Evolutionary conservation across 371 early-diverging fungal species (phyloP).

Genomic region (Mortierella sp.): DNA sequence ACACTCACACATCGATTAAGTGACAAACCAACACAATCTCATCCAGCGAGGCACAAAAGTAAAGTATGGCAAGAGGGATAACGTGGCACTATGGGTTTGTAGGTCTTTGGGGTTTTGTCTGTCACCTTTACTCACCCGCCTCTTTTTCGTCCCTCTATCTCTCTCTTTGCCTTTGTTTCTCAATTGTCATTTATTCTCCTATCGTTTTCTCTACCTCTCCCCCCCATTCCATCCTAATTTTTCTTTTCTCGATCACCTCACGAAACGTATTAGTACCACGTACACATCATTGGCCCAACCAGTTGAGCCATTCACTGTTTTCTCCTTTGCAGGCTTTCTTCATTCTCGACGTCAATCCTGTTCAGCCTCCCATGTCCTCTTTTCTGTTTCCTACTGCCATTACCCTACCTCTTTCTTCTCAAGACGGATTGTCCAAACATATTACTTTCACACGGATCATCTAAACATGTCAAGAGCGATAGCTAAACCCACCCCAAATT

Average conservation of each 20-base stretch:
- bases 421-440: not conserved
- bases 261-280: no score
- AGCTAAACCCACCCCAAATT: not conserved
- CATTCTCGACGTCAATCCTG: no score
- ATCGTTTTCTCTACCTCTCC: not conserved
- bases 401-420: no score
- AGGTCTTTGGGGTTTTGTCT: no score
- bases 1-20: not conserved
- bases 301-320: no score
- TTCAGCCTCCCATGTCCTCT: no score
- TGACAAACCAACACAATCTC: not conserved
- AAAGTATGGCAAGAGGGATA: not conserved
- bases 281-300: no score
- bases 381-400: no score
- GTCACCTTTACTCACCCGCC: no score
- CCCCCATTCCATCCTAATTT: not conserved
- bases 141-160: not conserved
- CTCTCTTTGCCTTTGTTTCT: not conserved
- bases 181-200: not conserved
- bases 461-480: conserved; percentile 1
- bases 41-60: not conserved
- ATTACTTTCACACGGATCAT: not conserved
- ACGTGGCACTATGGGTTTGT: no score
- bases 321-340: no score
- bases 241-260: no score